These are phyloP conservation scores for Solanum pimpinellifolium DNA, from an alignment of 257 asterid genomes.

Conservation along the genomic window DNA sequence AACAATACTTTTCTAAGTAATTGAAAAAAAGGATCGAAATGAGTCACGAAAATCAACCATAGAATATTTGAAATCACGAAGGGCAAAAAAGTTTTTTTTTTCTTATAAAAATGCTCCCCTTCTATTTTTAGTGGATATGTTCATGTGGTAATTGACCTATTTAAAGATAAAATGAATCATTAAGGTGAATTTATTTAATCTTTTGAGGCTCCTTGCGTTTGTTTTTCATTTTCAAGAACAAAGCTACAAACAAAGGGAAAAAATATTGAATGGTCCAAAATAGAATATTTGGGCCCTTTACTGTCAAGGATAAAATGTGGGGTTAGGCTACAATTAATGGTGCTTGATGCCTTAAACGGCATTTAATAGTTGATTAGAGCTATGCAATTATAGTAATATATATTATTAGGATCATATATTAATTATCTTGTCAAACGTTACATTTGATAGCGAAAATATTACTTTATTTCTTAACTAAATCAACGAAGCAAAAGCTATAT, in stretches of 20 bases:
- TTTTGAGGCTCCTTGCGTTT: not conserved
- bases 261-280: not conserved
- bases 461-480: too few species aligned
- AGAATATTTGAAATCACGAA: not conserved
- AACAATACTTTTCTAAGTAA: too few species aligned
- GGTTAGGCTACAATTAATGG: not conserved
- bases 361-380: not conserved
- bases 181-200: not conserved
- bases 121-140: not conserved
- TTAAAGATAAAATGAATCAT: not conserved
- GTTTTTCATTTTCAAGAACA: not conserved
- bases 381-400: too few species aligned
- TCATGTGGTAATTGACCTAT: not conserved
- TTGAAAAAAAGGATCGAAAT: rapidly evolving
- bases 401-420: too few species aligned
- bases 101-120: not conserved
- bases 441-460: too few species aligned
- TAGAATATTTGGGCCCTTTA: not conserved
- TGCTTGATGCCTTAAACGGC: not conserved
- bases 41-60: not conserved
- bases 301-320: not conserved
- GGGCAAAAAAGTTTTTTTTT: not conserved
- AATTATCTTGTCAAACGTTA: too few species aligned
- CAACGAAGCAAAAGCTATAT: too few species aligned
- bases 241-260: not conserved